phyloP scores from a whole-genome alignment of 768 basidiomycete species.

The Rhodotorula diobovata region DNA sequence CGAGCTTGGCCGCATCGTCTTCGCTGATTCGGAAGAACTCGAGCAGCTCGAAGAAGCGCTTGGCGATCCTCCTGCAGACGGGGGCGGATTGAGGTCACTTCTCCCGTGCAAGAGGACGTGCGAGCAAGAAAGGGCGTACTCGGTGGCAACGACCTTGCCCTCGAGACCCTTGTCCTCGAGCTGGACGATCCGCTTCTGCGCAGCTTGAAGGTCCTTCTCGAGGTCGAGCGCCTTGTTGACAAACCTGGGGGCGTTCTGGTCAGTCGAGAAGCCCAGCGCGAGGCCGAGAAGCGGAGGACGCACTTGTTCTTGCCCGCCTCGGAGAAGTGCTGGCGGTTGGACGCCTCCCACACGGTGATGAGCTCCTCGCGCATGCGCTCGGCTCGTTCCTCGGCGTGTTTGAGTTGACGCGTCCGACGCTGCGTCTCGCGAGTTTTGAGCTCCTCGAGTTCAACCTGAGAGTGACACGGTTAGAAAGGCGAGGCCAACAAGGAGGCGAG shows the following conservation, averaged over 20 bases:
- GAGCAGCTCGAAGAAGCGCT: background rate
- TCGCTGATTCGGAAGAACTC: background rate
- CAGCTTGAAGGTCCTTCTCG: background rate
- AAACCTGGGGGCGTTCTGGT: background rate
- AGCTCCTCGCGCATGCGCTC: conserved; percentile 1
- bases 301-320: background rate
- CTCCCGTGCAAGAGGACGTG: background rate
- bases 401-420: background rate
- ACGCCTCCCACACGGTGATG: conserved; percentile 1
- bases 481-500: too few species aligned
- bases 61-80: background rate
- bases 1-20: background rate
- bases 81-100: background rate
- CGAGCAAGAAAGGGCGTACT: background rate
- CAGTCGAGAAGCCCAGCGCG: background rate
- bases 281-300: background rate
- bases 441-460: background rate
- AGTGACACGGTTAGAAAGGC: background rate
- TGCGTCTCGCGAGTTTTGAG: background rate
- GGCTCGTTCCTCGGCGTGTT: conserved; percentile 6
- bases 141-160: background rate
- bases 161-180: conserved; percentile 1
- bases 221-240: background rate
- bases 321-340: background rate
- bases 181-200: background rate